These are phyloP conservation scores for Cupressus sempervirens DNA, from an alignment of 75 land plant species.

Conservation along the genomic window DNA sequence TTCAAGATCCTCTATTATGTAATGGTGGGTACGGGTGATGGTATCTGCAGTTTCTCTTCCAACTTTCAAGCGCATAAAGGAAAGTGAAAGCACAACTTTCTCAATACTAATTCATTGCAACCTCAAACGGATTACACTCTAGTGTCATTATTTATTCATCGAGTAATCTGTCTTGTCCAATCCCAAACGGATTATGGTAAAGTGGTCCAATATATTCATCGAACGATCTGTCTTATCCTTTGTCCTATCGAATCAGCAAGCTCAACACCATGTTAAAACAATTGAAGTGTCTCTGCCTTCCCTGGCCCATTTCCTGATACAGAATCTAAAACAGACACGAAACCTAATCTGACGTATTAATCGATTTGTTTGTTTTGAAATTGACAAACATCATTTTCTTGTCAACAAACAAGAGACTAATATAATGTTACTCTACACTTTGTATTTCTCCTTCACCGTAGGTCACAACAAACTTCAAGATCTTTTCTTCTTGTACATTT, in stretches of 20 bases:
- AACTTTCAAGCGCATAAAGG: neutral
- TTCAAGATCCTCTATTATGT: neutral
- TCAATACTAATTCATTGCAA: neutral
- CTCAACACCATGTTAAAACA: neutral
- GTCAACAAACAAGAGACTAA: neutral
- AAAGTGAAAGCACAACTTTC: neutral
- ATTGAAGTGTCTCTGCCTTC: neutral
- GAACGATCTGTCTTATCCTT: slow-evolving; percentile 1
- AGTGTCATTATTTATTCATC: neutral
- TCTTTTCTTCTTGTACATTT: neutral
- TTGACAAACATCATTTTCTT: neutral
- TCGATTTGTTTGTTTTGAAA: neutral
- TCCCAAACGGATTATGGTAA: neutral
- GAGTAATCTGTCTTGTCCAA: neutral
- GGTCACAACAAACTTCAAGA: neutral
- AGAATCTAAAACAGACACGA: neutral
- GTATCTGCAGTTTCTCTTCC: neutral
- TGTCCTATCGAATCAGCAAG: neutral
- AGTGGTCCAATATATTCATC: neutral
- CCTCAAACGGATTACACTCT: neutral
- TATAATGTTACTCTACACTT: neutral
- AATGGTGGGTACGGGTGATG: neutral
- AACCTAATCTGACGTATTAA: neutral
- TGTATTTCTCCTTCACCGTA: neutral
- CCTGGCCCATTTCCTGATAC: neutral